phyloP scores from a whole-genome alignment of 164 flowering plant genomes.

The Amborella trichopoda region DNA sequence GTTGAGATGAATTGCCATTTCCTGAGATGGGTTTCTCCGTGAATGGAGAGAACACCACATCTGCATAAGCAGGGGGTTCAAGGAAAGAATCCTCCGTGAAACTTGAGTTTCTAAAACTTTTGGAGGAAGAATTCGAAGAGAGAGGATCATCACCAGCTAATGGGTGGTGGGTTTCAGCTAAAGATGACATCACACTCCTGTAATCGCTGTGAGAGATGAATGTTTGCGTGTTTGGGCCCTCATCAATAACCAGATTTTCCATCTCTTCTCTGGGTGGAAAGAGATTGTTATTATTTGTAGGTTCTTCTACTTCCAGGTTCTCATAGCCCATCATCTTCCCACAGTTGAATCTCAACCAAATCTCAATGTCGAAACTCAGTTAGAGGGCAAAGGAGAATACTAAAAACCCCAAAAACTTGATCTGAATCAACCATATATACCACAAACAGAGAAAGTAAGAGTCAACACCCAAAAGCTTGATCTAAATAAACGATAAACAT shows the following conservation, averaged over 20 bases:
- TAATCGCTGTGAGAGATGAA: conserved; percentile 13
- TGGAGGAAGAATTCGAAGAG: conserved; percentile 3
- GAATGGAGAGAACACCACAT: conserved; percentile 37
- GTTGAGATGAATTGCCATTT: conserved; percentile 17
- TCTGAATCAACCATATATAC: no score
- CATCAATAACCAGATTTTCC: conserved; percentile 55
- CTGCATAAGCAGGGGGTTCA: conserved; percentile 34
- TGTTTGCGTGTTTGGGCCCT: conserved; percentile 6
- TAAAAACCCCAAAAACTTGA: no score
- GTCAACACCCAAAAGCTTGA: no score
- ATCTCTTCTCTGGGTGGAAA: conserved; percentile 50
- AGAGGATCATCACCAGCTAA: conserved; percentile 14
- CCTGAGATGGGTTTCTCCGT: conserved; percentile 10
- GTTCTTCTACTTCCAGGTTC: conserved; percentile 26
- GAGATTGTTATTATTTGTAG: conserved; percentile 32
- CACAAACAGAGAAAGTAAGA: no score
- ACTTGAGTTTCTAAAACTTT: conserved; percentile 9
- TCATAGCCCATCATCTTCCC: conserved; percentile 72
- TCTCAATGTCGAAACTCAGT: no score
- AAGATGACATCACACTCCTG: conserved; percentile 33
- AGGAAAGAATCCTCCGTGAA: conserved; percentile 13
- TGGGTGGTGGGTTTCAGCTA: conserved; percentile 30
- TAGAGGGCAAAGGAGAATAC: no score
- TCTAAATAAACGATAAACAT: no score
- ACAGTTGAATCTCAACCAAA: no score